Evolutionary conservation across 768 basidiomycete species (phyloP).

Genomic region (Butyriboletus loyo): DNA sequence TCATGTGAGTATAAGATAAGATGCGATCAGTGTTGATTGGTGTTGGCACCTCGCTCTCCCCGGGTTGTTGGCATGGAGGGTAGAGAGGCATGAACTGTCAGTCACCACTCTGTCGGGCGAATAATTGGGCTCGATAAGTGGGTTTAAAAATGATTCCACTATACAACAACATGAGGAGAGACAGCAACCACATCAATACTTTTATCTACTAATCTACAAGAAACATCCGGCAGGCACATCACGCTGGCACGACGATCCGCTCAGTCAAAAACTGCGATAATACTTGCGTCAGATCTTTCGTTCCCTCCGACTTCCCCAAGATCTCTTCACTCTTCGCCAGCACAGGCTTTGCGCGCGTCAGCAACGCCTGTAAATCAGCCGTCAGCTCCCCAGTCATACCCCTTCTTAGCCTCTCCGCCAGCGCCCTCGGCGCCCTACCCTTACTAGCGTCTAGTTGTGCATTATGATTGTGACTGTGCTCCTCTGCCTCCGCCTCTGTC

Average conservation of each 20-base stretch:
- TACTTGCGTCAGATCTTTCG: slow-evolving; percentile 58
- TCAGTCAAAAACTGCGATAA: slow-evolving; percentile 64
- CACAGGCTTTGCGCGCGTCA: slow-evolving; percentile 63
- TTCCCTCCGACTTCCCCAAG: slow-evolving; percentile 36
- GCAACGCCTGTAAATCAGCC: slow-evolving; percentile 61
- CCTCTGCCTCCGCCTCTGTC: slow-evolving; percentile 45
- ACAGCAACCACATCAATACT: slow-evolving; percentile 14
- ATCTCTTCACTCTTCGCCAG: slow-evolving; percentile 56
- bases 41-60: too few relatives aligned
- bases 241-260: slow-evolving; percentile 45
- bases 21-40: too few relatives aligned
- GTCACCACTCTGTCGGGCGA: too few relatives aligned
- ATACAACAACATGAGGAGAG: slow-evolving; percentile 5
- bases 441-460: slow-evolving; percentile 27
- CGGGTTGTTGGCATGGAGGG: too few relatives aligned
- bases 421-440: slow-evolving; percentile 42
- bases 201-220: not conserved
- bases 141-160: not conserved
- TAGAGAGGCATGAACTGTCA: too few relatives aligned
- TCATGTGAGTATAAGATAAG: too few relatives aligned
- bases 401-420: slow-evolving; percentile 65
- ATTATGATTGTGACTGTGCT: slow-evolving; percentile 23
- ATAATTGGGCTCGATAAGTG: not conserved
- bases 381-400: slow-evolving; percentile 83
- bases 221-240: slow-evolving; percentile 6